Percentiles rank a stretch among this genome's conserved stretches.
Conservation (phyloP, 1,284 basidiomycete species). For the Singerocomus inundabilis region DNA sequence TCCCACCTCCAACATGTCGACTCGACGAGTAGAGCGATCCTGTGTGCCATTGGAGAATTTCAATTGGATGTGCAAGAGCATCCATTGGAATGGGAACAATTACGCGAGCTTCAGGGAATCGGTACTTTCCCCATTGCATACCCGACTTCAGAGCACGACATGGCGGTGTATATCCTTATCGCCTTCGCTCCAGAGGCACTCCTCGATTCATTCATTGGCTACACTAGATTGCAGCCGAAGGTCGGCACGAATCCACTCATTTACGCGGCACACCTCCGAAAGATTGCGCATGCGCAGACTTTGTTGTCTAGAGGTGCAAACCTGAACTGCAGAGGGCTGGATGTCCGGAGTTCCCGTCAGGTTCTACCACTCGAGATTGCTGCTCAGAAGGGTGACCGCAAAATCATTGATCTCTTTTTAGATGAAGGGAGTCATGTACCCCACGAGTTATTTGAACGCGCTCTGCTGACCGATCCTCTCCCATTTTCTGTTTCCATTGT, state of each 20-base stretch:
- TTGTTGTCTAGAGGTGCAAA: conserved; percentile 2
- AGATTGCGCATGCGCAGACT: conserved; percentile 2
- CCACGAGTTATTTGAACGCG: neutral
- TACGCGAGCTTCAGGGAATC: neutral
- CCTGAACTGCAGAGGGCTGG: neutral
- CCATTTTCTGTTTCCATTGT: too few species aligned
- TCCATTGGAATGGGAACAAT: neutral
- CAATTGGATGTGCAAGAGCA: too few species aligned
- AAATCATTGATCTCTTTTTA: neutral
- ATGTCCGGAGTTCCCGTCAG: neutral
- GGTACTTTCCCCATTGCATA: neutral
- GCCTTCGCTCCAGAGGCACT: neutral
- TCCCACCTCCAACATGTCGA: too few species aligned
- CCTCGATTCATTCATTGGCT: neutral
- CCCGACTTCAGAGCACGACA: neutral
- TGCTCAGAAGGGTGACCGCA: neutral
- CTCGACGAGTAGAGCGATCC: too few species aligned
- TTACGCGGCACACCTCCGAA: neutral
- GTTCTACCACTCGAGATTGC: conserved; percentile 2
- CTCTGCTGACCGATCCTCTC: neutral
- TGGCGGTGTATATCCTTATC: conserved; percentile 8
- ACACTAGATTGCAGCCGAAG: neutral
- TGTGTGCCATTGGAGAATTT: too few species aligned
- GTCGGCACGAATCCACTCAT: conserved; percentile 12
- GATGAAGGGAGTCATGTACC: neutral